These are phyloP conservation scores for Podospora bellae-mahoneyi DNA, from an alignment of 495 filamentous ascomycete species.

Conservation along the genomic window DNA sequence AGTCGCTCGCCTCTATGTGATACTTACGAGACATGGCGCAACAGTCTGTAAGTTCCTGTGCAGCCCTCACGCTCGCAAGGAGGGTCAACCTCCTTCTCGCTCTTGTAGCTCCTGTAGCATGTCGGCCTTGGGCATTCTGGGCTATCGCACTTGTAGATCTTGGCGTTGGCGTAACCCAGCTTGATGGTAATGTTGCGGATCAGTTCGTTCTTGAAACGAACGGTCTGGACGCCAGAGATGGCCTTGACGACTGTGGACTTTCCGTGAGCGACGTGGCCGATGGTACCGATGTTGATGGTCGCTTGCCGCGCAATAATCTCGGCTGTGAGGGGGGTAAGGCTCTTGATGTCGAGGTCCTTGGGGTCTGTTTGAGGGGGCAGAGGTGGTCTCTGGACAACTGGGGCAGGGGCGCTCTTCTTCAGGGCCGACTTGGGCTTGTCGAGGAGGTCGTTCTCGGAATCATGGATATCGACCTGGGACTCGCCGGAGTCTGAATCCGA, in stretches of 20 bases:
- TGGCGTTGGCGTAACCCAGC: conserved; percentile 98
- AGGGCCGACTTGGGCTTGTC: conserved; percentile 46
- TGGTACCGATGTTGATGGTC: conserved; percentile 98
- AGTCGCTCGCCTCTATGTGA: neutral
- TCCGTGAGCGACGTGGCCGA: conserved; percentile 97
- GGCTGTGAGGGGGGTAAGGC: conserved; percentile 78
- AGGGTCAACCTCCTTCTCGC: conserved; percentile 95
- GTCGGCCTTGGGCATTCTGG: conserved; percentile 83
- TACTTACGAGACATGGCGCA: conserved; percentile 84
- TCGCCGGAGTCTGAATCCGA: conserved; percentile 48
- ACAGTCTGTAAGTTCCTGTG: conserved; percentile 72
- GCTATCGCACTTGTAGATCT: conserved; percentile 98
- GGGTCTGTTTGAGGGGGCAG: conserved; percentile 91
- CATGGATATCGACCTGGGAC: conserved; percentile 38
- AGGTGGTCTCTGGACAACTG: conserved; percentile 45
- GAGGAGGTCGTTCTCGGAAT: conserved; percentile 39
- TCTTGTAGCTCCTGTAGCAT: conserved; percentile 96
- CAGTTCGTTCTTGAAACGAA: conserved; percentile 98
- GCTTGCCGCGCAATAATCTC: conserved; percentile 97
- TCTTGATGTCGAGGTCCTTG: conserved; percentile 71
- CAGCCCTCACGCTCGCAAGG: conserved; percentile 93
- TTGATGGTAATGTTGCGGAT: conserved; percentile 99
- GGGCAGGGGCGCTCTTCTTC: conserved; percentile 45
- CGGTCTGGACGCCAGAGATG: conserved; percentile 97
- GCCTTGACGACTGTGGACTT: conserved; percentile 99